These are phyloP conservation scores for Pleurotus eryngii DNA, from an alignment of 768 basidiomycete genomes.

Conservation along the genomic window DNA sequence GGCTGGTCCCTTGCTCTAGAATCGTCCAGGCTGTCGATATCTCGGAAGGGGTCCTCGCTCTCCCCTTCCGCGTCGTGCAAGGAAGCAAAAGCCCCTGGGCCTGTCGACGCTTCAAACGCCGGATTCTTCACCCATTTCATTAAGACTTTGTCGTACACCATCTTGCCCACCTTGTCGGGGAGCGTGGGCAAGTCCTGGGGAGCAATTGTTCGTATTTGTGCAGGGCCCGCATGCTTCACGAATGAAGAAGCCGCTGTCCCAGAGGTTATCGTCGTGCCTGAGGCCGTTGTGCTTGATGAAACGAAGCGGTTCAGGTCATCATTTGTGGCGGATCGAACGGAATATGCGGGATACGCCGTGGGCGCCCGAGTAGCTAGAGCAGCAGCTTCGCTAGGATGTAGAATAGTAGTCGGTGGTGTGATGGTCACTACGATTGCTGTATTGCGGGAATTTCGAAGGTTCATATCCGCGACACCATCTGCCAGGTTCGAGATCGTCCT, in stretches of 20 bases:
- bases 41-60: conserved; percentile 89
- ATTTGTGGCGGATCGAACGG: conserved; percentile 48
- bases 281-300: conserved; percentile 74
- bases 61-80: conserved; percentile 37
- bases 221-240: conserved; percentile 78
- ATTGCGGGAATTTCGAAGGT: conserved; percentile 16
- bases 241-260: conserved; percentile 72
- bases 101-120: conserved; percentile 26
- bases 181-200: conserved; percentile 75
- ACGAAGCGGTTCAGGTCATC: conserved; percentile 87
- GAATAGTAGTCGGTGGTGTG: conserved; percentile 17
- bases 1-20: conserved; percentile 31
- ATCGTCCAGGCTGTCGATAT: conserved; percentile 83
- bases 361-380: conserved; percentile 27
- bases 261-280: conserved; percentile 69
- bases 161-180: conserved; percentile 78
- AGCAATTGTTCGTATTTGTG: conserved; percentile 76
- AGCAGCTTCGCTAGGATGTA: conserved; percentile 19
- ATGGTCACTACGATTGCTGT: neutral
- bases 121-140: conserved; percentile 84
- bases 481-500: conserved; percentile 14
- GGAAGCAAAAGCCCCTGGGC: conserved; percentile 21
- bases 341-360: conserved; percentile 49
- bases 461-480: conserved; percentile 22
- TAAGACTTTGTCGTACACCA: conserved; percentile 80